Percentiles rank a stretch among this genome's conserved stretches.
Conservation (phyloP, 371 early-diverging fungal genomes). For the Syncephalastrum contaminatum region DNA sequence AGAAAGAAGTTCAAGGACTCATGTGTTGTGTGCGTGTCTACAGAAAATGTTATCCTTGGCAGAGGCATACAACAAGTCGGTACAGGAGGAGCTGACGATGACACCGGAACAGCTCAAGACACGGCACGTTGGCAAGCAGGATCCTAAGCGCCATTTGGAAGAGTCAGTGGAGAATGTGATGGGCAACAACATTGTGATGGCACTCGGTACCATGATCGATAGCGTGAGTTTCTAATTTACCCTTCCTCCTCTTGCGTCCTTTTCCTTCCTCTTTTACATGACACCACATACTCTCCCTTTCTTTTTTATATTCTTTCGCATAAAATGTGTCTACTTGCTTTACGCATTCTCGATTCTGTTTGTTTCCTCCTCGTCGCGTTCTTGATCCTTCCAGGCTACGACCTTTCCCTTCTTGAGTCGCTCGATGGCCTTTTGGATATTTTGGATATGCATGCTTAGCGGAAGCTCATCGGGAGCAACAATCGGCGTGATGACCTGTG, state of each 20-base stretch:
- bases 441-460: slow-evolving; percentile 48
- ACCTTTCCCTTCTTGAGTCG: slow-evolving; percentile 42
- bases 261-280: too few species aligned
- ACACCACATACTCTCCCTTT: too few species aligned
- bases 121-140: slow-evolving; percentile 97
- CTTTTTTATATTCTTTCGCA: too few species aligned
- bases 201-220: slow-evolving; percentile 91
- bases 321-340: too few species aligned
- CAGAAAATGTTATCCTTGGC: slow-evolving; percentile 81
- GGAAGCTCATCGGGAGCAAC: slow-evolving; percentile 38
- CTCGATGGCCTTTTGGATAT: slow-evolving; percentile 44
- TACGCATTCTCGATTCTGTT: too few species aligned
- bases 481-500: slow-evolving; percentile 43
- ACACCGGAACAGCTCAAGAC: slow-evolving; percentile 94
- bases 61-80: slow-evolving; percentile 94
- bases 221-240: slow-evolving; percentile 64
- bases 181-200: slow-evolving; percentile 94
- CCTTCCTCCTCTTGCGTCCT: too few species aligned
- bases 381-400: slow-evolving; percentile 23
- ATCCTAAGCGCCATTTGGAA: slow-evolving; percentile 97
- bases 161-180: slow-evolving; percentile 87
- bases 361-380: too few species aligned
- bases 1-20: too few species aligned
- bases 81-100: slow-evolving; percentile 92
- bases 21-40: slow-evolving; percentile 12